Evolutionary conservation across 495 filamentous ascomycete genomes (phyloP).

Genomic region (Pseudomonodictys pantanalensis): DNA sequence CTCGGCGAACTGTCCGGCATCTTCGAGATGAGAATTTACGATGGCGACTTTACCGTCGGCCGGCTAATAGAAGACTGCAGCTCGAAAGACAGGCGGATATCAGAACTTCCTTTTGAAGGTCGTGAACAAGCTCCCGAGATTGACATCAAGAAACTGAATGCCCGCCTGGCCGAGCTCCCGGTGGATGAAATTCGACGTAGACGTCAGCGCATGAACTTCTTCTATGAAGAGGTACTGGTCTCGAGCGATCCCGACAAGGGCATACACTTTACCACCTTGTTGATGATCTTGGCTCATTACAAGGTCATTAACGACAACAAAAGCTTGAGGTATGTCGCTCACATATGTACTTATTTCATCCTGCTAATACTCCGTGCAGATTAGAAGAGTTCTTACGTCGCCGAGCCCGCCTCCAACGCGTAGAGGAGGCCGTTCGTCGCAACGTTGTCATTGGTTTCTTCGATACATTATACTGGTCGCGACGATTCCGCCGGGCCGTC

Average conservation of each 20-base stretch:
- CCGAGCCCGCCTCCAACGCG: conserved; percentile 82
- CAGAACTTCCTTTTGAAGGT: conserved; percentile 54
- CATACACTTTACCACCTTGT: conserved; percentile 86
- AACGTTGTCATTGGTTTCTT: conserved; percentile 93
- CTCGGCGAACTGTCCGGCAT: conserved; percentile 89
- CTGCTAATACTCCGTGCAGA: conserved; percentile 40
- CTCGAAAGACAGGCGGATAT: conserved; percentile 42
- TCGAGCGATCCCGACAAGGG: conserved; percentile 83
- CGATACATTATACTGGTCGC: conserved; percentile 87
- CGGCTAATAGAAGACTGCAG: conserved; percentile 79
- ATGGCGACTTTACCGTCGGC: conserved; percentile 78
- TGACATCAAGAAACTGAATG: conserved; percentile 73
- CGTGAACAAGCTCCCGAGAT: conserved; percentile 43
- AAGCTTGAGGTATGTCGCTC: conserved; percentile 64
- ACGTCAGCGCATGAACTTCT: conserved; percentile 76
- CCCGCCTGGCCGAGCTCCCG: conserved; percentile 72
- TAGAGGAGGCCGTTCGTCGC: conserved; percentile 91
- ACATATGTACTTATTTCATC: conserved; percentile 2
- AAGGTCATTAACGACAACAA: conserved; percentile 99
- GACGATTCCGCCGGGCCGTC: conserved; percentile 70
- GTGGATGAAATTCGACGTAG: conserved; percentile 67
- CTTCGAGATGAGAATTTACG: conserved; percentile 97
- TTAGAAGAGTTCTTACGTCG: conserved; percentile 95
- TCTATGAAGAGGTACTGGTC: conserved; percentile 95
- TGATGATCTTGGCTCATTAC: conserved; percentile 97